Base-by-base conservation (phyloP, 495 filamentous ascomycete genomes). In the Penicillium goetzii region DNA sequence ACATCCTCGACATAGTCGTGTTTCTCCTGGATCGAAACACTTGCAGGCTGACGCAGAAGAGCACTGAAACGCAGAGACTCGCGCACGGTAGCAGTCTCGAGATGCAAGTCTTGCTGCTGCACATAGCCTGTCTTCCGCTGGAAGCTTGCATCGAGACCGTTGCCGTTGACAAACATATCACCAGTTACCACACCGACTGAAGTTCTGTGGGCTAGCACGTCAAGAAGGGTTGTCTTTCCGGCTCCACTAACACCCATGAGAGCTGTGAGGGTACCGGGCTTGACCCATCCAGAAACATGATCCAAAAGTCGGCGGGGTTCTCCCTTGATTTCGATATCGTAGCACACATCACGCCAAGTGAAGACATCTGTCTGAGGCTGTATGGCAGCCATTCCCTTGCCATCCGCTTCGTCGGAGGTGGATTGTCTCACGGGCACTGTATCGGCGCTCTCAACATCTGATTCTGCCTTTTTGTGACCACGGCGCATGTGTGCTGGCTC, bases 121-220 rank as follows among this genome's bases (percentile, higher is more conserved):
- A 94, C 93, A 67, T 97, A 97, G 7, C 93, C 93, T 4, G 92
- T 96, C 78, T 93, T 95, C 25, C 93, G 87, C 68, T 95, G 91
- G 81, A 97, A 97, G 0, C 89, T 91, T 4, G 80, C 75, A 70
- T 94, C 90, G 17, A 88, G 68, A 0, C 65, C 67, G 8, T 65
- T 66, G 1, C 84, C 83, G 60, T 85, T 78, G 12, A 86, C 81
- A 45, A 84, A 73, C 69, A 86, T 81, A 25, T 83, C 80, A 25
- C 83, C 84, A 12, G 70, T 77, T 0, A 86, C 76, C 2, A 81
- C 76, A 36, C 85, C 84, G 58, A 84, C 78, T 2, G 73, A 72
- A 21, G 77, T 77, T 4, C 86, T 76, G 58, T 81, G 77, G 0
- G 88, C 86, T 6, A 90, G 69, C 4, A 85, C 82, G 65, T 89